phyloP scores from a whole-genome alignment of 139 green algal genomes.

The Pedinophyceae sp. region DNA sequence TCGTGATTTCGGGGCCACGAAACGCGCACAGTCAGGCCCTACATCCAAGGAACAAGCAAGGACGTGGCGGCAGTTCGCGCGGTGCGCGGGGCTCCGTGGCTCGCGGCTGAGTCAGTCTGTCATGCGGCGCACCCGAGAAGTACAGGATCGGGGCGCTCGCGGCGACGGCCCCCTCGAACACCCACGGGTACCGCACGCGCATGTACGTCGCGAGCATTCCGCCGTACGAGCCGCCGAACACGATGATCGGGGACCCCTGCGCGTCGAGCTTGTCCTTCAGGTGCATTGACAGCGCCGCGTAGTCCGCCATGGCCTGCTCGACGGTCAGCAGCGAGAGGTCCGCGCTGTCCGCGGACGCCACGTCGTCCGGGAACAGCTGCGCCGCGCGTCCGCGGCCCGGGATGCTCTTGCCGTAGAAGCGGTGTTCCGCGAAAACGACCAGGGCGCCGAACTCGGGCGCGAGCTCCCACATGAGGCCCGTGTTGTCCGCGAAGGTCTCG shows the following conservation, averaged over 20 bases:
- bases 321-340: constrained; percentile 35
- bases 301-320: constrained; percentile 76
- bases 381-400: constrained; percentile 8
- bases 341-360: constrained; percentile 12
- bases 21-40: too few species aligned
- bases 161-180: constrained; percentile 62
- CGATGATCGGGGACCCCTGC: constrained; percentile 30
- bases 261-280: constrained; percentile 18
- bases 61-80: too few species aligned
- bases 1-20: too few species aligned
- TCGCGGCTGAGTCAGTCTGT: too few species aligned
- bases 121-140: too few species aligned
- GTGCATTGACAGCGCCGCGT: constrained; percentile 38
- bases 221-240: constrained; percentile 73
- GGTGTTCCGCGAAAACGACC: constrained; percentile 47
- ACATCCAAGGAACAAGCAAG: too few species aligned
- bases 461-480: constrained; percentile 66
- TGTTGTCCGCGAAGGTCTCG: constrained; percentile 22
- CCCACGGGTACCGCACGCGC: constrained; percentile 61
- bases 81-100: too few species aligned
- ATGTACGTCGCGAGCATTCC: constrained; percentile 75
- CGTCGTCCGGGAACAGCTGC: constrained; percentile 22
- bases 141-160: constrained; percentile 64
- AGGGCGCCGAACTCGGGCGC: constrained; percentile 34
- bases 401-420: constrained; percentile 66